phyloP scores from a whole-genome alignment of 495 filamentous ascomycete species.

The Penicillium cinerascens region DNA sequence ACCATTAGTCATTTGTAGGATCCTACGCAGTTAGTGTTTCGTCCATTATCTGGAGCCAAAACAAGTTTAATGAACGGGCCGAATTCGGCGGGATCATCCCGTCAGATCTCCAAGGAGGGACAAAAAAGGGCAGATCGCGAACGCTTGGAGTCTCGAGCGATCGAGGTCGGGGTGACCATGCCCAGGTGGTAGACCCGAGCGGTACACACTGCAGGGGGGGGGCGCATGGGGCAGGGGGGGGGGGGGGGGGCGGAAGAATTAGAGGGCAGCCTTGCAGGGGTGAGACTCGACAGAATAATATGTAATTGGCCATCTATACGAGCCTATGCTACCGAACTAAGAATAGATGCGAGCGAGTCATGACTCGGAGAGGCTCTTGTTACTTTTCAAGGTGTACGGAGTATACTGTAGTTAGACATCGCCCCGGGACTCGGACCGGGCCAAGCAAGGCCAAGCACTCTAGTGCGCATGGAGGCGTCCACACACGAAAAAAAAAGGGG shows the following conservation, averaged over 20 bases:
- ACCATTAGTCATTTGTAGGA: not conserved
- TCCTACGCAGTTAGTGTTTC: not conserved
- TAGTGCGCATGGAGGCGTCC: conserved; percentile 22
- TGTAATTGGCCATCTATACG: not conserved
- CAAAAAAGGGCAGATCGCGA: not conserved
- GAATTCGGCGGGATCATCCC: not conserved
- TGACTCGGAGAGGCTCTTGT: not conserved
- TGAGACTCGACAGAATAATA: not conserved
- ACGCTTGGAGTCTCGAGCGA: not conserved
- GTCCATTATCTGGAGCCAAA: not conserved
- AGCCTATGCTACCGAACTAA: not conserved
- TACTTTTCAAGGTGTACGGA: not conserved
- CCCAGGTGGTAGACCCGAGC: too few relatives aligned
- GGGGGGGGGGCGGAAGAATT: not conserved
- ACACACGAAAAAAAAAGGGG: conserved; percentile 21
- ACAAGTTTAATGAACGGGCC: not conserved
- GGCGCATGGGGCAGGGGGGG: not conserved
- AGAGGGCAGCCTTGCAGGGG: not conserved
- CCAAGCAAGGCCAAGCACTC: conserved; percentile 31
- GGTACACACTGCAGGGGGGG: not conserved
- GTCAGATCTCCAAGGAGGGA: not conserved
- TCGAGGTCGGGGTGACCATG: not conserved
- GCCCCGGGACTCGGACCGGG: conserved; percentile 16
- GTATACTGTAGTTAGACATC: conserved; percentile 1
- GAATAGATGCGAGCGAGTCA: not conserved